Base-by-base conservation (phyloP, 768 basidiomycete genomes). In the Clitopilus hobsonii region DNA sequence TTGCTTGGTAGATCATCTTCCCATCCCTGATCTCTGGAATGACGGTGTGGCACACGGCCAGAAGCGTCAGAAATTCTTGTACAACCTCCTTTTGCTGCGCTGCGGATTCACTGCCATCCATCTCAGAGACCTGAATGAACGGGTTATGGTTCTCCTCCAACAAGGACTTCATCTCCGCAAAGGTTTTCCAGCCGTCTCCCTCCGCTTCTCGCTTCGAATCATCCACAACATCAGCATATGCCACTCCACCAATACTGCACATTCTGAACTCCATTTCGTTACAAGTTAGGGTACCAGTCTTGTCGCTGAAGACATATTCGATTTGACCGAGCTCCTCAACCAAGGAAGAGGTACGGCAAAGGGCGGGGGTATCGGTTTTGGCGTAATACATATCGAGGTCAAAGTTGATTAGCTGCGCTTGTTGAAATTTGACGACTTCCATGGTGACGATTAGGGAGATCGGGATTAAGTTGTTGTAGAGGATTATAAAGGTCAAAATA, bases 401-500 rank as follows among this genome's bases (percentile, higher is more conserved):
- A 23, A 84, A 94, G 69, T 98, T 99, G 78, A 99, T 99, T 52
- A 98, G 81, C 29, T 91, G 89, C 1, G 97, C 95, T 73, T 98
- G 97, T 68, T 97, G 94, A 65, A 89, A 98, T 69, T 98, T 98
- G 74, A 99, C 97, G 28, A 98, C 90, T 75, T 99, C 97, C 89
- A 98, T 98, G 3, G 97, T 98, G 62, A 99, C 97, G 63, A 98
- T 96, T 61, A 99, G 86, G 54, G 96, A 98, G 64, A 99, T 99
- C 3, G 96, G 96, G 57, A 99, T 98, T 62, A 99, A 81, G 74
- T 98, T 99, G 76, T 98, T 98, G 79, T 98, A 98, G 36, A 98
- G 80, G 69, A 99, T 96, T 71, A 98, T 91, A 76, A 98, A 99
- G 8, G 97, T 98, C 32, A 99, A 80, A 55, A 98, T 93, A 69